phyloP scores from a whole-genome alignment of 495 filamentous ascomycete genomes.

The Neurospora sp. region DNA sequence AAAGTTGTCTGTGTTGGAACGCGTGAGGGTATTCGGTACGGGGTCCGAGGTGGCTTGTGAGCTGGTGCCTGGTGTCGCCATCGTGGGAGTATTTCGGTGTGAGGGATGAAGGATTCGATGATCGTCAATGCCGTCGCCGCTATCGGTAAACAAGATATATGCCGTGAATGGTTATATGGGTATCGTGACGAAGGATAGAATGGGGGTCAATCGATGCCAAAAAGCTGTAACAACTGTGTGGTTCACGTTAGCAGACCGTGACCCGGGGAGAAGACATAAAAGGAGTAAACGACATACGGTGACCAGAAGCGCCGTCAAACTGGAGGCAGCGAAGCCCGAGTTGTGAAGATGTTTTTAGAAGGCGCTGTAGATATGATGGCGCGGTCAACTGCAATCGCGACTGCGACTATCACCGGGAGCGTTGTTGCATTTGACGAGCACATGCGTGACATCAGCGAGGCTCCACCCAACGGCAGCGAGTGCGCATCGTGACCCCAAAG shows the following conservation, averaged over 20 bases:
- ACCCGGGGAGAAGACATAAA: not conserved
- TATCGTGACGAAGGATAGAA: not conserved
- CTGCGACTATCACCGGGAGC: not conserved
- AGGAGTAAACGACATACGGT: not conserved
- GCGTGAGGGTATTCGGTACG: not conserved
- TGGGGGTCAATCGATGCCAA: not conserved
- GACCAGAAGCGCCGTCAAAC: not conserved
- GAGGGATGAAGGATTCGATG: not conserved
- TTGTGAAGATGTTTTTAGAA: not conserved
- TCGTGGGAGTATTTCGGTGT: not conserved
- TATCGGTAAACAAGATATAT: too few species aligned
- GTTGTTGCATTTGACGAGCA: not conserved
- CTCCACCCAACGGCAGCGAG: not conserved
- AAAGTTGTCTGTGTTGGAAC: conserved; percentile 12
- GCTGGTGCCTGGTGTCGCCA: not conserved
- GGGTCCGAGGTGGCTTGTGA: not conserved
- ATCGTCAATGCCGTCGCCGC: too few species aligned
- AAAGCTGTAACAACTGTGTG: not conserved
- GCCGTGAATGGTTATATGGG: too few species aligned
- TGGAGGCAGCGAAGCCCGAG: not conserved
- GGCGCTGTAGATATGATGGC: not conserved
- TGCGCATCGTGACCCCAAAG: not conserved
- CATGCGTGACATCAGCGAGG: not conserved
- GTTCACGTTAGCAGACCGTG: not conserved
- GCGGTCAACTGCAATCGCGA: not conserved